Evolutionary conservation across 371 early-diverging fungal genomes (phyloP), one percentile per base, ranked within the genome.

Genomic region (Amoeboradix gromovi): DNA sequence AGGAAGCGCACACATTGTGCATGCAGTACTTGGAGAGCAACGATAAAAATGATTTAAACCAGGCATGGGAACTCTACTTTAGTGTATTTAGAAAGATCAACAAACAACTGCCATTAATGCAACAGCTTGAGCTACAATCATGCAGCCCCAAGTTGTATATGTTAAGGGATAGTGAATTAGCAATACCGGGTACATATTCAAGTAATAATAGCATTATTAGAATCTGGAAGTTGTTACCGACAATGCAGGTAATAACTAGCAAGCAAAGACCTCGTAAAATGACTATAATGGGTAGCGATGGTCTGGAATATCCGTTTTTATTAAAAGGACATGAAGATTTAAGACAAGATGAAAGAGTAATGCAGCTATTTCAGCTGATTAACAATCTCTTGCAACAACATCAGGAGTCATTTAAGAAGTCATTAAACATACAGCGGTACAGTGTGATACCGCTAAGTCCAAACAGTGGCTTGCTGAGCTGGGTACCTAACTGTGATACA

Each of bases 301-400:
- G 96, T 29, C 81, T 81, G 30, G 88, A 87, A 28, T 93, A 94
- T 74, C 87, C 86, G 76, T 97, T 84, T 73, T 74, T 94, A 70
- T 81, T 95, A 70, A 97, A 97, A 81, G 80, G 83, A 5, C 94
- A 92, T 74, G 98, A 95, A 79, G 98, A 97, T 81, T 77, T 97
- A 31, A 86, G 98, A 68, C 95, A 94, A 77, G 97, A 97, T 77
- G 97, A 97, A 79, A 86, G 97, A 69, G 96, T 94, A 16, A 97
- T 97, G 95, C 97, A 97, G 77, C 76, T 95, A 68, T 97, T 97
- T 80, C 94, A 92, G 1, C 84, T 97, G 29, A 88, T 97, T 68
- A 97, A 95, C 75, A 92, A 90, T 2, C 74, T 95, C 30, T 82
- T 97, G 0, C 78, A 79, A 17, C 81, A 82, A 1, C 93, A 95